Conservation (phyloP, 1,139 yeast species). For the Sugiyamaella pinicola region DNA sequence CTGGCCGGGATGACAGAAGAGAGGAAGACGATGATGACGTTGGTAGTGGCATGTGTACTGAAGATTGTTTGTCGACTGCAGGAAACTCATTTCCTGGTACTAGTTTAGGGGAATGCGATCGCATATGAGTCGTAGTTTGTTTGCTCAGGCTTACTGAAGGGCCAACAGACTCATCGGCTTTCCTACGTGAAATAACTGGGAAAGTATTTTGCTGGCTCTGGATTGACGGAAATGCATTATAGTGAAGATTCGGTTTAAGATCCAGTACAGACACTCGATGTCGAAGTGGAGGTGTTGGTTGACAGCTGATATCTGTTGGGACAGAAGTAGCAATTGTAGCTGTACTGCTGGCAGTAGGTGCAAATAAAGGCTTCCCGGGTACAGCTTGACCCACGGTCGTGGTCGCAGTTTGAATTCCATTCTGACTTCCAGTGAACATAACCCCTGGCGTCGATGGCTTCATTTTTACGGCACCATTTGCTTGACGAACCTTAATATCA, state of each 20-base stretch:
- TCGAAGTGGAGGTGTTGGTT: neutral
- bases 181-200: neutral
- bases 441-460: neutral
- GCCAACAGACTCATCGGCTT: neutral
- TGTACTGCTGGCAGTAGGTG: no score
- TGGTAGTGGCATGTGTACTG: no score
- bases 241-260: conserved; percentile 14
- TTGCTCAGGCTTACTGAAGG: neutral
- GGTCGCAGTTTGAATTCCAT: neutral
- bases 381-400: neutral
- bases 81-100: no score
- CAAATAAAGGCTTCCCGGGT: no score
- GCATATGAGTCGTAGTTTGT: no score
- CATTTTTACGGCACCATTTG: neutral
- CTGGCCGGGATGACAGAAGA: no score
- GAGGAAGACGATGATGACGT: no score
- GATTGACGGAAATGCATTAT: conserved; percentile 6
- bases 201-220: neutral
- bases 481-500: conserved; percentile 14
- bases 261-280: conserved; percentile 15
- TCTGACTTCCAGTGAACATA: neutral
- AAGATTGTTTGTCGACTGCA: no score
- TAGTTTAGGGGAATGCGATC: no score
- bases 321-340: no score
- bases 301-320: neutral